These are phyloP conservation scores for Bipolaris oryzae DNA, from an alignment of 2,329 filamentous ascomycete species.

Conservation along the genomic window DNA sequence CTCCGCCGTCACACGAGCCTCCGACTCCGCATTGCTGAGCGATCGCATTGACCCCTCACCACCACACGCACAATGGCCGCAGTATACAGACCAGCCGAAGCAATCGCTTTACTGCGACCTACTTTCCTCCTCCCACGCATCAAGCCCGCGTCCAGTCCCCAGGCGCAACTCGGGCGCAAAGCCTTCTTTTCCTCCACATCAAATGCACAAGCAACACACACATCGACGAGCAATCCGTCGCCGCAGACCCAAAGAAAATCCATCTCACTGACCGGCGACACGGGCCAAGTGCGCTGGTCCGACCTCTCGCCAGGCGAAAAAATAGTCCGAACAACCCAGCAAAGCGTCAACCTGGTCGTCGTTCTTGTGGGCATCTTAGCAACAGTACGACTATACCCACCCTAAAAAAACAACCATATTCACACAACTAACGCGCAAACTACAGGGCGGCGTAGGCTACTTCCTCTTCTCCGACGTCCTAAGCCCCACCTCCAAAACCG, in stretches of 20 bases:
- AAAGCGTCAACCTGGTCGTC: conserved; percentile 84
- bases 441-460: conserved; percentile 70
- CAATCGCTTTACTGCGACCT: conserved; percentile 38
- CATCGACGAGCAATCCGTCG: conserved; percentile 26
- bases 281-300: conserved; percentile 80
- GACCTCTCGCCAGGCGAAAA: conserved; percentile 79
- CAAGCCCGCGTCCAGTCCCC: conserved; percentile 13
- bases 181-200: conserved; percentile 40
- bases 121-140: conserved; percentile 32
- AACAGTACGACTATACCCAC: too few species aligned
- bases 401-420: too few species aligned
- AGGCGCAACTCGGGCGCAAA: conserved; percentile 18
- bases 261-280: conserved; percentile 85
- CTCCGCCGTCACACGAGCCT: conserved; percentile 12
- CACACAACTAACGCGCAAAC: conserved; percentile 6
- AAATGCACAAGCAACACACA: conserved; percentile 37
- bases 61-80: conserved; percentile 32
- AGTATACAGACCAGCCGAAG: conserved; percentile 40
- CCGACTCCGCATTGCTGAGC: conserved; percentile 13
- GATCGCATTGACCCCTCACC: conserved; percentile 6
- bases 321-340: conserved; percentile 82
- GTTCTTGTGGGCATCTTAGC: conserved; percentile 75
- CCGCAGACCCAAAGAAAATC: conserved; percentile 64
- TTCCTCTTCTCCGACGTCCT: conserved; percentile 48
- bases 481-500: conserved; percentile 75